A percentile compares a stretch with the other conserved stretches of the same genome.
These are phyloP conservation scores for Rhizomucor miehei DNA, from an alignment of 371 early-diverging fungal genomes.

Conservation along the genomic window DNA sequence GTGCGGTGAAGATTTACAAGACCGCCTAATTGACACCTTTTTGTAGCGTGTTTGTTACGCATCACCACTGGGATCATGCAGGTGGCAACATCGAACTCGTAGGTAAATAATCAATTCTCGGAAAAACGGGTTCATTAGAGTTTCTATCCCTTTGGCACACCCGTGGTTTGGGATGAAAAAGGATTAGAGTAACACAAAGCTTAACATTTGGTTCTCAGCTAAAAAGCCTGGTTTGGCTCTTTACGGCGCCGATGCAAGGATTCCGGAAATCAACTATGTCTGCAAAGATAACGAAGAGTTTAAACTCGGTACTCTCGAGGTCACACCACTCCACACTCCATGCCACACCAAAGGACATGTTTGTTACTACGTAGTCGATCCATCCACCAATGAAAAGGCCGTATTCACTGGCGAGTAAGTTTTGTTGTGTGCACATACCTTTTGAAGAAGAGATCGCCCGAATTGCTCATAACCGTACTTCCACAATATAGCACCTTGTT, in stretches of 20 bases:
- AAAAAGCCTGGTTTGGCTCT: slow-evolving; percentile 70
- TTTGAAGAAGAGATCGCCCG: neutral
- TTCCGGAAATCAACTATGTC: slow-evolving; percentile 75
- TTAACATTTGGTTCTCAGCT: slow-evolving; percentile 15
- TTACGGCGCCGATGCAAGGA: slow-evolving; percentile 84
- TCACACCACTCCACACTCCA: slow-evolving; percentile 71
- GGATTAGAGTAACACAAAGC: slow-evolving; percentile 19
- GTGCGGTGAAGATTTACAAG: no score
- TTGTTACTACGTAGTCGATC: slow-evolving; percentile 75
- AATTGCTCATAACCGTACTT: neutral
- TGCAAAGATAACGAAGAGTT: slow-evolving; percentile 76
- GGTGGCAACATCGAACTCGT: slow-evolving; percentile 72
- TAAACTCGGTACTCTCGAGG: slow-evolving; percentile 64
- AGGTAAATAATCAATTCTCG: slow-evolving; percentile 11
- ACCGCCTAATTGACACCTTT: neutral
- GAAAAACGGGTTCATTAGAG: slow-evolving; percentile 13
- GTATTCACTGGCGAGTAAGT: slow-evolving; percentile 49
- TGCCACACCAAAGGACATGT: slow-evolving; percentile 92
- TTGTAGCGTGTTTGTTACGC: slow-evolving; percentile 64
- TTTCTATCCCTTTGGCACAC: slow-evolving; percentile 5
- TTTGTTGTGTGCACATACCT: neutral
- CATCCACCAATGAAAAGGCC: slow-evolving; percentile 34
- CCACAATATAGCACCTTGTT: slow-evolving; percentile 10
- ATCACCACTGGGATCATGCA: slow-evolving; percentile 81
- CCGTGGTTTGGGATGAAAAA: neutral